Evolutionary conservation across 805 yeast species (phyloP).

Genomic region (Pichia manshurica): DNA sequence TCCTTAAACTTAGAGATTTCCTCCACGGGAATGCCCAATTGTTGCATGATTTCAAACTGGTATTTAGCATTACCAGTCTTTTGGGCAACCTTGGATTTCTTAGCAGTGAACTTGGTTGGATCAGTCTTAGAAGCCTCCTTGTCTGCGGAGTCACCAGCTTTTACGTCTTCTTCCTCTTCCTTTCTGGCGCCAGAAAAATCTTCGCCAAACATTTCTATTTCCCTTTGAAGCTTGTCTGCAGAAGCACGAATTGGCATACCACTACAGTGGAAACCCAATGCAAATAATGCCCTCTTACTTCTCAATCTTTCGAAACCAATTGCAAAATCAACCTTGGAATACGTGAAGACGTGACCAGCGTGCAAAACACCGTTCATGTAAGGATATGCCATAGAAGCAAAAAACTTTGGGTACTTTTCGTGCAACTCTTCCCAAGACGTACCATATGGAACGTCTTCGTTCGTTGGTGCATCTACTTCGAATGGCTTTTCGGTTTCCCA

Average conservation of each 20-base stretch:
- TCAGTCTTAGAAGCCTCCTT: constrained; percentile 42
- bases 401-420: constrained; percentile 74
- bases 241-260: constrained; percentile 98
- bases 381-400: constrained; percentile 95
- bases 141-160: constrained; percentile 26
- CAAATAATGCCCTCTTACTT: constrained; percentile 89
- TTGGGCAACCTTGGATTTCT: constrained; percentile 89
- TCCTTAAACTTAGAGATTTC: constrained; percentile 88
- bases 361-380: constrained; percentile 98
- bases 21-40: constrained; percentile 78
- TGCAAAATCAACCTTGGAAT: constrained; percentile 88
- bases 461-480: constrained; percentile 82
- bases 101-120: constrained; percentile 85
- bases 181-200: constrained; percentile 67
- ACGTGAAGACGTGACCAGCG: constrained; percentile 94
- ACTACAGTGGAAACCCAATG: constrained; percentile 98
- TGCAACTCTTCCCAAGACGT: constrained; percentile 65
- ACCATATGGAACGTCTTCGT: constrained; percentile 54
- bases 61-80: constrained; percentile 91
- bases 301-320: constrained; percentile 92
- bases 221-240: constrained; percentile 92
- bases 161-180: constrained; percentile 46
- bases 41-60: constrained; percentile 95
- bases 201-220: constrained; percentile 82
- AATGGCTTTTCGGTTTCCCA: constrained; percentile 87